A percentile compares a stretch with the other conserved stretches of the same genome.
These are phyloP conservation scores for Amanita fuliginea DNA, from an alignment of 768 basidiomycete species.

Conservation along the genomic window DNA sequence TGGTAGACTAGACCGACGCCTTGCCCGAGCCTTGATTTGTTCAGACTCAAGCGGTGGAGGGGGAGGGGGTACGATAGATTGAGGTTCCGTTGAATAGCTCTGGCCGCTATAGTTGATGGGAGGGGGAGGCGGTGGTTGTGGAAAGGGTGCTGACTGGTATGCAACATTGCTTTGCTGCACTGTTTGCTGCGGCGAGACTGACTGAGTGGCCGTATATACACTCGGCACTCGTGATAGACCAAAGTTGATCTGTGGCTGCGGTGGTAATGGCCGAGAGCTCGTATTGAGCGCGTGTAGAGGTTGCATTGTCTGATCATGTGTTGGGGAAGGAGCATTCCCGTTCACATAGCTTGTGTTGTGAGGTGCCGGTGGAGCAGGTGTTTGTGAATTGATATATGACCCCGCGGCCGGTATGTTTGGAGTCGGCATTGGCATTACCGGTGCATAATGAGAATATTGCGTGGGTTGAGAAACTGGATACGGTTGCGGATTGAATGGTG, in stretches of 20 bases:
- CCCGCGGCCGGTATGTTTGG: background rate
- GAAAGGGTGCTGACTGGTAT: conserved; percentile 21
- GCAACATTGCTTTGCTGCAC: conserved; percentile 21
- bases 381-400: conserved; percentile 17
- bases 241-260: conserved; percentile 6
- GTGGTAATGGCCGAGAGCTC: conserved; percentile 6
- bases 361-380: conserved; percentile 8
- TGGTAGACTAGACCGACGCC: conserved; percentile 40
- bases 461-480: background rate
- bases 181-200: conserved; percentile 2
- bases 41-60: conserved; percentile 14
- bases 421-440: background rate
- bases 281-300: background rate
- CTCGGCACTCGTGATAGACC: conserved; percentile 1
- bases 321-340: conserved; percentile 12
- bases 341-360: conserved; percentile 2
- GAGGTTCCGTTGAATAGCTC: conserved; percentile 8
- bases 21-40: conserved; percentile 14
- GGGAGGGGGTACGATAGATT: conserved; percentile 17
- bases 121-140: conserved; percentile 16
- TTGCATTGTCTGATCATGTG: background rate
- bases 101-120: conserved; percentile 11
- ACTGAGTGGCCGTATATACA: background rate
- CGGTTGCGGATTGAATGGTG: conserved; percentile 15
- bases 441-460: conserved; percentile 1